Base-by-base conservation (phyloP, 2,329 filamentous ascomycete genomes). In the Berkeleyomyces basicola region DNA sequence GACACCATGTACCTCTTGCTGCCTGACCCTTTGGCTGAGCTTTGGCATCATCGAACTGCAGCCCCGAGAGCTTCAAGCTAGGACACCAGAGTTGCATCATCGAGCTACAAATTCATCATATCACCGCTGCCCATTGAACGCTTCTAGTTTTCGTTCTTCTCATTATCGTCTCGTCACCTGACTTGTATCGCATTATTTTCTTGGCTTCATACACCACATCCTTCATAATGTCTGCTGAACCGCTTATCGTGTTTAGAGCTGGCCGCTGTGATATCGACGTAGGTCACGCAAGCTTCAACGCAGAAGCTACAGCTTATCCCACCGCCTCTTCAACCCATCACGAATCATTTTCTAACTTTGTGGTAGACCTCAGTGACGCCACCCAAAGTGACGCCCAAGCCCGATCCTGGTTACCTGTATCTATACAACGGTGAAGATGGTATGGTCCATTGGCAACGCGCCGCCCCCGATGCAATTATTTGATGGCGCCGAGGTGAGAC, bases 191-290 rank as follows among this genome's bases (percentile, higher is more conserved):
- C 51, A 55, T 39, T 55, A 55, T 55, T 39, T n/a, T 7, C 7
- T n/a, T 14, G 51, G 10, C 33, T 7, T 37, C 51, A 7, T 16
- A 55, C 36, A n/a, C 51, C n/a, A 39, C 63, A 67, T 66, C 39
- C 10, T 9, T 43, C 31, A 77, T 65, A 67, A 96, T 96, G 90
- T 89, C 91, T 66, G 84, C 89, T 74, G 74, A 80, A 68, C 90
- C 92, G 40, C 82, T 96, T 71, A 91, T 97, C 72, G 95, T 90
- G 14, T 97, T 97, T 82, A 96, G 96, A 80, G 92, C 92, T 67
- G 92, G 92, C 74, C 83, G 82, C 73, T 97, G 92, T 76, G 85
- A 93, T 61, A 73, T 92, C 65, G 85, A 91, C 72, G 90, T 95
- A 77, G 71, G 86, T 63, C 14, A 42, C 11, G 47, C 5, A 10